Evolutionary conservation across 2,329 filamentous ascomycete species (phyloP).

Genomic region (Dothideomycetes sp.): DNA sequence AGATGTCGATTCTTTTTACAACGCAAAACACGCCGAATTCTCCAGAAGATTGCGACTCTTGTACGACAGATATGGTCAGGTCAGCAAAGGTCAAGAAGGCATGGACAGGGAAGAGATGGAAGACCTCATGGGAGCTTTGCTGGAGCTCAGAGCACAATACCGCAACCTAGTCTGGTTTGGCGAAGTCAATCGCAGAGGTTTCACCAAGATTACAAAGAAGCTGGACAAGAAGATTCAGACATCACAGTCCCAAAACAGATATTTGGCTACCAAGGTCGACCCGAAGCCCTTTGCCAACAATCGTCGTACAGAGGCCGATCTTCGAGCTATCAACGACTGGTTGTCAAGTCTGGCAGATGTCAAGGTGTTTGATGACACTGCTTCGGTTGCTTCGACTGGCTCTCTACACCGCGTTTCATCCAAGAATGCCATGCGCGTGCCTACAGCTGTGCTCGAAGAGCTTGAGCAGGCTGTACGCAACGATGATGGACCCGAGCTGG

Average conservation of each 20-base stretch:
- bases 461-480: slow-evolving; percentile 63
- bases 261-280: slow-evolving; percentile 85
- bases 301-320: slow-evolving; percentile 45
- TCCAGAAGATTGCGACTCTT: slow-evolving; percentile 76
- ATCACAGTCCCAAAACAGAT: slow-evolving; percentile 65
- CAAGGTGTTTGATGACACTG: slow-evolving; percentile 65
- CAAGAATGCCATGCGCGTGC: slow-evolving; percentile 63
- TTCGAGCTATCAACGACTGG: slow-evolving; percentile 79
- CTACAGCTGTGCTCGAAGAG: slow-evolving; percentile 57
- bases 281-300: slow-evolving; percentile 80
- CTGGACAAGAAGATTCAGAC: slow-evolving; percentile 85
- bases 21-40: slow-evolving; percentile 83
- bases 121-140: slow-evolving; percentile 79
- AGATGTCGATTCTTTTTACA: slow-evolving; percentile 93
- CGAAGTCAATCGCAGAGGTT: slow-evolving; percentile 89
- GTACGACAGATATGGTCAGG: slow-evolving; percentile 75
- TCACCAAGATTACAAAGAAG: slow-evolving; percentile 98
- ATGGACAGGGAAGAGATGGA: slow-evolving; percentile 84
- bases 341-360: slow-evolving; percentile 71
- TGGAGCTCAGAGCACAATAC: slow-evolving; percentile 79
- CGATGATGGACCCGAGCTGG: slow-evolving; percentile 53
- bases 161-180: slow-evolving; percentile 96
- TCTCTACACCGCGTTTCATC: slow-evolving; percentile 71
- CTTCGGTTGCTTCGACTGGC: slow-evolving; percentile 57
- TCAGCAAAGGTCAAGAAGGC: slow-evolving; percentile 57